phyloP scores from a whole-genome alignment of 176 grass and related monocot species.

The Stipa capillata region DNA sequence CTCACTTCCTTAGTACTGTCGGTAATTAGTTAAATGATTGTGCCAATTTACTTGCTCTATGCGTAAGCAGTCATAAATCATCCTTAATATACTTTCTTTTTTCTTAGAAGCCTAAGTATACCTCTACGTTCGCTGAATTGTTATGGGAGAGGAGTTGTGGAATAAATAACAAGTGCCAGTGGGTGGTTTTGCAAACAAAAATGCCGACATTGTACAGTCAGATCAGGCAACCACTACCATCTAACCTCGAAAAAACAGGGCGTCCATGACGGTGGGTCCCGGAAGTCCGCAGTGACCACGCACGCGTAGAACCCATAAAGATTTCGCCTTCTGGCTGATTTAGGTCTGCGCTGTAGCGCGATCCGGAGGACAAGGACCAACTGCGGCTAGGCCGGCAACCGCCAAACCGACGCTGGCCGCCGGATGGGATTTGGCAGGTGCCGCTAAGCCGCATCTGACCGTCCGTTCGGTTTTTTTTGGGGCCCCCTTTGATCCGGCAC shows the following conservation, averaged over 20 bases:
- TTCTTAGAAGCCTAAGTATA: too few relatives aligned
- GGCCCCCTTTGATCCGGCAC: conserved; percentile 10
- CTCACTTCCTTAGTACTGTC: too few relatives aligned
- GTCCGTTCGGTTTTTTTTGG: too few relatives aligned
- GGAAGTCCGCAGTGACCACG: background rate
- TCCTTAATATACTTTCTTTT: too few relatives aligned
- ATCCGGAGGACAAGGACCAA: conserved; percentile 34
- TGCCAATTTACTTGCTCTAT: too few relatives aligned
- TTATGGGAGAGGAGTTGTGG: background rate
- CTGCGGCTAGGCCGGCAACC: conserved; percentile 61
- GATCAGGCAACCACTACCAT: background rate
- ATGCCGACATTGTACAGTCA: conserved; percentile 13
- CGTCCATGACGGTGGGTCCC: conserved; percentile 1
- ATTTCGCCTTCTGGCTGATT: background rate
- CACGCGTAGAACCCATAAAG: background rate
- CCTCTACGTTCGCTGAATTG: background rate
- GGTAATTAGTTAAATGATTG: too few relatives aligned
- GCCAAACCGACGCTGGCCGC: conserved; percentile 23
- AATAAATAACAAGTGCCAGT: background rate
- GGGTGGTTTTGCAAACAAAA: conserved; percentile 18
- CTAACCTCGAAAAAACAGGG: background rate
- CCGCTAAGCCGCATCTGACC: background rate
- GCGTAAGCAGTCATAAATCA: too few relatives aligned
- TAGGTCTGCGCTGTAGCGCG: conserved; percentile 7
- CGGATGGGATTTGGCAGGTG: conserved; percentile 29